Evolutionary conservation across 768 basidiomycete genomes (phyloP).

Genomic region (Mycena epipterygia): DNA sequence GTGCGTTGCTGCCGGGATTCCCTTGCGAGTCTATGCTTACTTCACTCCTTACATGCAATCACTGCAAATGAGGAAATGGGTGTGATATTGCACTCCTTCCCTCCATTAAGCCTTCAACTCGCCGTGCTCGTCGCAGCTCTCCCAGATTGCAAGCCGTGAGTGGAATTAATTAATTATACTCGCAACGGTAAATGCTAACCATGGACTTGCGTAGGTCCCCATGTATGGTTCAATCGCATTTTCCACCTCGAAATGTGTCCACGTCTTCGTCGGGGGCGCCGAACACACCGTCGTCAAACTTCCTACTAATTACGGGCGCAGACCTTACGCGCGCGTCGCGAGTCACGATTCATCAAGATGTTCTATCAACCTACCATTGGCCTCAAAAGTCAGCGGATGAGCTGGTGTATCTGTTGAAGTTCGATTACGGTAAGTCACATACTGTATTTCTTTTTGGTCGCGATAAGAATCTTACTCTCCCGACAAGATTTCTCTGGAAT

Average conservation of each 20-base stretch:
- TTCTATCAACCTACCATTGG: slow-evolving; percentile 28
- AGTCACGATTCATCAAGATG: slow-evolving; percentile 33
- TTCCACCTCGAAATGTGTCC: slow-evolving; percentile 30
- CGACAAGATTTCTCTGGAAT: slow-evolving; percentile 33
- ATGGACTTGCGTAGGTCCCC: slow-evolving; percentile 23
- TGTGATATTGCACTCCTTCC: neutral
- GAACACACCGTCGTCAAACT: slow-evolving; percentile 43
- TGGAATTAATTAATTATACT: neutral
- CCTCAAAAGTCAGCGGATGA: slow-evolving; percentile 33
- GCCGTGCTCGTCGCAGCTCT: neutral
- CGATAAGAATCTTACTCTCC: neutral
- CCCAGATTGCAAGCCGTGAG: slow-evolving; percentile 10
- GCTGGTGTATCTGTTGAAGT: slow-evolving; percentile 34
- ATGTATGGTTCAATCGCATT: slow-evolving; percentile 36
- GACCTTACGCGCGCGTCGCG: slow-evolving; percentile 42
- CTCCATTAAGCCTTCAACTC: neutral
- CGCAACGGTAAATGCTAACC: neutral
- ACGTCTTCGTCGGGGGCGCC: slow-evolving; percentile 41
- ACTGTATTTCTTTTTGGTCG: neutral
- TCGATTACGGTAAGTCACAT: slow-evolving; percentile 34
- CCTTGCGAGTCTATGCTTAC: too few species aligned
- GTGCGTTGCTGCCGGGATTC: too few species aligned
- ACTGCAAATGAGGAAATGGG: too few species aligned
- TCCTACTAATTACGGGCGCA: slow-evolving; percentile 40
- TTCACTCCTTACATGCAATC: too few species aligned